These are phyloP conservation scores for Fusarium globosum DNA, from an alignment of 2,329 filamentous ascomycete genomes.

Conservation along the genomic window DNA sequence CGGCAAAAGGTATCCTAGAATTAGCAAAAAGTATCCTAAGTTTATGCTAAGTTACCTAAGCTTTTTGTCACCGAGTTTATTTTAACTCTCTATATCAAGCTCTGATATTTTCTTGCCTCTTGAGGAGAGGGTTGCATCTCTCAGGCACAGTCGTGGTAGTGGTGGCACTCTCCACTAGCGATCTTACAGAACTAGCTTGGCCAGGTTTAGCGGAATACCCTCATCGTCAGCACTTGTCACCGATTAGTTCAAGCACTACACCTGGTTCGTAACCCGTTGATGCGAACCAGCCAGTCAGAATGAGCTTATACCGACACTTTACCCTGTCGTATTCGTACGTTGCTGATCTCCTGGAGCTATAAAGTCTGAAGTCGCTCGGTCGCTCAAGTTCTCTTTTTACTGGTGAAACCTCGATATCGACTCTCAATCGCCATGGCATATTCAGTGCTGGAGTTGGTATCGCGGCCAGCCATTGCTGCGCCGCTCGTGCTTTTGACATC, in stretches of 20 bases:
- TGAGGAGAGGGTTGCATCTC: background rate
- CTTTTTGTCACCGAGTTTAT: too few species aligned
- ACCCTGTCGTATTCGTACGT: too few species aligned
- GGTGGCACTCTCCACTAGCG: background rate
- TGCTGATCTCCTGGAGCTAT: background rate
- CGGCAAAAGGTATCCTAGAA: too few species aligned
- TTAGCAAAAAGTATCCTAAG: too few species aligned
- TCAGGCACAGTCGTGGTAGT: background rate
- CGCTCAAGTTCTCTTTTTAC: background rate
- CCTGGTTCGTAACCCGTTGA: fast-evolving
- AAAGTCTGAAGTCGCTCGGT: background rate
- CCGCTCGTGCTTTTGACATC: background rate
- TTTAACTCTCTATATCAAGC: too few species aligned
- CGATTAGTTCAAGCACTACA: background rate
- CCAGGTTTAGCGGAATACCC: background rate
- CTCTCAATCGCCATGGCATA: background rate
- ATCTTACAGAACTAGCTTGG: background rate
- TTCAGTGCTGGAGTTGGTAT: background rate
- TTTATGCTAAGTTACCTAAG: too few species aligned
- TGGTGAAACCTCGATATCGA: background rate
- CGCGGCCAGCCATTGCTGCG: constrained; percentile 2
- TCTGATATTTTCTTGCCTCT: too few species aligned
- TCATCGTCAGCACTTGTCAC: background rate
- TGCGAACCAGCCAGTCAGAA: background rate
- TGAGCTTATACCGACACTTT: background rate